Percentiles rank a stretch among this genome's conserved stretches.
Conservation (phyloP, 345 rosid species). For the Kernera saxatilis region DNA sequence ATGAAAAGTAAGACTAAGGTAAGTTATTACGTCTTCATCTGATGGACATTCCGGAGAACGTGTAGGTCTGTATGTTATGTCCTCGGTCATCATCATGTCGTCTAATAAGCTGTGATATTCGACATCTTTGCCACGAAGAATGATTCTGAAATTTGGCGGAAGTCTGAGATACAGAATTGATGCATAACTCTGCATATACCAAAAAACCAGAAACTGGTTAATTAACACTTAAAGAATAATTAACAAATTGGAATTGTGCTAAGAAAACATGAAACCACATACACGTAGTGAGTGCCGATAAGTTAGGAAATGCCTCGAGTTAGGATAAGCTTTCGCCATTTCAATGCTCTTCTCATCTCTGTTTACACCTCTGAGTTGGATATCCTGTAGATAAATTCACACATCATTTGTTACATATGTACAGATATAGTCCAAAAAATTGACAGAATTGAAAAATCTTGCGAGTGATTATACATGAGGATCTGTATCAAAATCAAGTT, state of each 20-base stretch:
- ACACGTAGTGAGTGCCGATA: conserved; percentile 72
- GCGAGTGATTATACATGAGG: conserved; percentile 37
- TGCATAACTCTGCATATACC: conserved; percentile 52
- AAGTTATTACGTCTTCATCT: conserved; percentile 33
- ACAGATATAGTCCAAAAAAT: not conserved
- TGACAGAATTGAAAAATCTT: not conserved
- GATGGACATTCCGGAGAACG: conserved; percentile 24
- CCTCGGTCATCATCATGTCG: conserved; percentile 53
- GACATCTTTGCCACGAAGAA: conserved; percentile 50
- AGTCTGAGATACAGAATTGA: conserved; percentile 70
- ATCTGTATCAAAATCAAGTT: conserved; percentile 65
- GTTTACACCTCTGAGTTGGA: conserved; percentile 68
- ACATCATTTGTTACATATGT: not conserved
- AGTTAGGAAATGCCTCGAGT: conserved; percentile 56
- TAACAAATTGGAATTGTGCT: not conserved
- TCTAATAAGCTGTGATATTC: conserved; percentile 50
- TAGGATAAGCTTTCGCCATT: conserved; percentile 53
- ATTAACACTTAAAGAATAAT: not conserved
- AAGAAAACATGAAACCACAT: conserved; percentile 9
- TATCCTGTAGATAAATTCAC: conserved; percentile 47
- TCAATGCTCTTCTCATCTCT: conserved; percentile 56
- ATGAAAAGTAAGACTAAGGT: not conserved
- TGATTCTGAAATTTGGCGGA: conserved; percentile 52
- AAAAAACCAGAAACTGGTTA: not conserved
- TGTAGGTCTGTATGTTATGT: conserved; percentile 45